A percentile compares a stretch with the other conserved stretches of the same genome.
phyloP scores from a whole-genome alignment of 805 yeast species.

The Ogataea paraovalis region DNA sequence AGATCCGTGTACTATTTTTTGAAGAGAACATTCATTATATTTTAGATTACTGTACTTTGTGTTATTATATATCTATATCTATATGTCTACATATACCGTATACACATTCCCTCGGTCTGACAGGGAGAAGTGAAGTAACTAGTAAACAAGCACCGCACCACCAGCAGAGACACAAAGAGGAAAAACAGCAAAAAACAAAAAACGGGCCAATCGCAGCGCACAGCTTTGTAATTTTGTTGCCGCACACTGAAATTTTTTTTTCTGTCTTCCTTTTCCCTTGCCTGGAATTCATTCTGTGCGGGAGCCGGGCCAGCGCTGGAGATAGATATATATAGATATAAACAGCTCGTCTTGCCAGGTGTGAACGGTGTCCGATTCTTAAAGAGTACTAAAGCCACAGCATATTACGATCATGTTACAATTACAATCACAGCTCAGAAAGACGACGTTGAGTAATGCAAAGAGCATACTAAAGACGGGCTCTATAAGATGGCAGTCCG shows the following conservation, averaged over 20 bases:
- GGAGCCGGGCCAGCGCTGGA: neutral
- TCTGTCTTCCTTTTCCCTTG: neutral
- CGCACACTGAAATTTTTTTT: neutral
- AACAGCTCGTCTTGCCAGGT: too few species aligned
- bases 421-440: slow-evolving; percentile 9
- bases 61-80: neutral
- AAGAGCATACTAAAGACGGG: neutral
- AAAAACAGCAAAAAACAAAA: too few species aligned
- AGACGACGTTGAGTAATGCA: neutral
- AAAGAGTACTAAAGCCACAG: too few species aligned
- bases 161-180: too few species aligned
- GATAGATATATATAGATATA: too few species aligned
- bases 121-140: too few species aligned
- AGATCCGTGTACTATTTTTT: neutral
- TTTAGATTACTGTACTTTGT: neutral
- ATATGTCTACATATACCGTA: too few species aligned
- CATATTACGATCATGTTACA: slow-evolving; percentile 1
- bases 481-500: slow-evolving; percentile 7
- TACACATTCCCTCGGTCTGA: too few species aligned
- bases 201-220: neutral
- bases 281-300: neutral
- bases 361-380: too few species aligned
- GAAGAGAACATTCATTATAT: neutral
- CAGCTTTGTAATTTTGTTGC: neutral
- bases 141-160: too few species aligned